phyloP scores from a whole-genome alignment of 2,329 filamentous ascomycete genomes.

The Fusarium sp. region DNA sequence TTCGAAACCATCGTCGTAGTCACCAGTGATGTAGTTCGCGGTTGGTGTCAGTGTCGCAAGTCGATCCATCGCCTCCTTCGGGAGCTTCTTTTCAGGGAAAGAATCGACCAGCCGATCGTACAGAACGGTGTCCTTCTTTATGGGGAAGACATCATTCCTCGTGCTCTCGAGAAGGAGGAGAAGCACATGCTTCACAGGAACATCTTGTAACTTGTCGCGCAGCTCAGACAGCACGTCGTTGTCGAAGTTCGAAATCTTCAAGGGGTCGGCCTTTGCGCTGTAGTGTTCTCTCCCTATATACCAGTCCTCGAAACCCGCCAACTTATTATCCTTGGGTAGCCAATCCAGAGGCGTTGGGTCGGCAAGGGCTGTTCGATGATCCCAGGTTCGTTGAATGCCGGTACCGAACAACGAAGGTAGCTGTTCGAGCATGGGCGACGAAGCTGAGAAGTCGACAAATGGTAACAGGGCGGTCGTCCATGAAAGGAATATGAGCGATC shows the following conservation, averaged over 20 bases:
- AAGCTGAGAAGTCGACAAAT: slow-evolving; percentile 48
- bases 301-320: slow-evolving; percentile 47
- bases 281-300: slow-evolving; percentile 47
- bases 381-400: slow-evolving; percentile 42
- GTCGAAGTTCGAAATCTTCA: slow-evolving; percentile 54
- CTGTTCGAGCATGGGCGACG: slow-evolving; percentile 41
- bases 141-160: slow-evolving; percentile 57
- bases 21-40: slow-evolving; percentile 51
- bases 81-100: slow-evolving; percentile 47
- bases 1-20: slow-evolving; percentile 50
- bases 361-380: slow-evolving; percentile 45
- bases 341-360: slow-evolving; percentile 37
- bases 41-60: slow-evolving; percentile 47
- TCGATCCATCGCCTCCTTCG: slow-evolving; percentile 44
- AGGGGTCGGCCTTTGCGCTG: slow-evolving; percentile 51
- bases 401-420: slow-evolving; percentile 37
- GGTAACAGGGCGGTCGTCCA: slow-evolving; percentile 50
- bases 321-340: slow-evolving; percentile 40
- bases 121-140: slow-evolving; percentile 54
- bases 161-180: slow-evolving; percentile 59
- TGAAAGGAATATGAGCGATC: slow-evolving; percentile 50
- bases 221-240: slow-evolving; percentile 45
- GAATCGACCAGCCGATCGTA: slow-evolving; percentile 48
- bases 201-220: slow-evolving; percentile 37
- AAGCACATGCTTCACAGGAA: slow-evolving; percentile 56